Evolutionary conservation across 2,329 filamentous ascomycete species (phyloP), one percentile per base, ranked within the genome.

Genomic region (Rhynchosporium secalis): DNA sequence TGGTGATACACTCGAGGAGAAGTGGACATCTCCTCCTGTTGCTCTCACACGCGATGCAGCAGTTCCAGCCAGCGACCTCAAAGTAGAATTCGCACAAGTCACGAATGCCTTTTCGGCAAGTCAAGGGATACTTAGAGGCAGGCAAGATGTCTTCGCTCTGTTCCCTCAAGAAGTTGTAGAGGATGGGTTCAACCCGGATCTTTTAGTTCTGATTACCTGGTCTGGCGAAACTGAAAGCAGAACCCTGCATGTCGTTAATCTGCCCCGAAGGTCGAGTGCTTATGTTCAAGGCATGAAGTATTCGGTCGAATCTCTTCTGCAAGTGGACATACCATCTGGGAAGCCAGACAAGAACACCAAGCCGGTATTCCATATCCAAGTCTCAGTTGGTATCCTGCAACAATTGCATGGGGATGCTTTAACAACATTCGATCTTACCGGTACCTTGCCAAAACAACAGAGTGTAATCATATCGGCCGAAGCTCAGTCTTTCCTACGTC

Each of bases 371-470:
- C 80, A 82, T 36, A 75, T 91, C 1, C 85, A 92, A 66, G 76
- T 85, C 29, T 81, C 83, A 26, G 83, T 85, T 2, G 89, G 89
- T 12, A 80, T 81, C 45, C 76, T 93, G 3, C 80, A 90, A 63
- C 81, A 87, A 70, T 78, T 91, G 1, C 72, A 77, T 13, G 76
- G 79, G 28, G 81, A 80, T 10, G 75, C 72, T 0, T 76, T 93
- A 20, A 79, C 78, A 31, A 83, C 86, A 2, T 90, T 87, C 72
- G 85, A 90, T 65, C 76, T 92, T 40, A 83, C 82, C 15, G 80
- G 81, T 13, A 83, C 83, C 15, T 77, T 88, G 6, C 88, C 88
- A 0, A 86, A 82, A 67, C 74, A 86, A 31, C 80, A 81, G 60
- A 85, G 86, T 13, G 78, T 76, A 13, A 77, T 88, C 31, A 75